A percentile compares a stretch with the other conserved stretches of the same genome.
phyloP scores from a whole-genome alignment of 768 basidiomycete species.

The Ephemerocybe angulata region DNA sequence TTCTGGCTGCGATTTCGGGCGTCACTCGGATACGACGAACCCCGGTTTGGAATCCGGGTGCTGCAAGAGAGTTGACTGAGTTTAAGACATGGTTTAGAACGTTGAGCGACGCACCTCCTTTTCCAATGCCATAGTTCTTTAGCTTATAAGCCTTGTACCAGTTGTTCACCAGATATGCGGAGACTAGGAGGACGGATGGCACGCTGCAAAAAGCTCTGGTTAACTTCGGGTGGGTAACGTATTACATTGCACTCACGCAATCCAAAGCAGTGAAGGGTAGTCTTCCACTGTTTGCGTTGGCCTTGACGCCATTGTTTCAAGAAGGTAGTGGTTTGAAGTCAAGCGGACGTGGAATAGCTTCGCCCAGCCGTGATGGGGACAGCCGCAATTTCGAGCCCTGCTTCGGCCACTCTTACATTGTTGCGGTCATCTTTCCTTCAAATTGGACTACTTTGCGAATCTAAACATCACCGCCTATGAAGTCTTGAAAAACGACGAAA shows the following conservation, averaged over 20 bases:
- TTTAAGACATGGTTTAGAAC: background rate
- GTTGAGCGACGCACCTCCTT: conserved; percentile 39
- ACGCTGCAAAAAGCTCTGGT: conserved; percentile 28
- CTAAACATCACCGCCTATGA: too few species aligned
- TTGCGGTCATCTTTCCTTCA: too few species aligned
- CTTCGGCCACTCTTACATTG: too few species aligned
- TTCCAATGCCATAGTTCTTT: conserved; percentile 50
- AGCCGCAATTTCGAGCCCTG: too few species aligned
- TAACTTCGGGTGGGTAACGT: background rate
- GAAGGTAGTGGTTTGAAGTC: background rate
- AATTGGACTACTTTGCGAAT: too few species aligned
- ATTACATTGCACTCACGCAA: conserved; percentile 32
- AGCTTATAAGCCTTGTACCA: conserved; percentile 48
- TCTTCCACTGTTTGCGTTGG: conserved; percentile 21
- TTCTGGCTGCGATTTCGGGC: conserved; percentile 51
- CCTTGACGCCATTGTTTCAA: conserved; percentile 1
- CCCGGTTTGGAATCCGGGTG: conserved; percentile 54
- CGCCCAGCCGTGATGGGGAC: too few species aligned
- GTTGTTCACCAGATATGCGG: conserved; percentile 44
- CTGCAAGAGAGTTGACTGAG: conserved; percentile 20
- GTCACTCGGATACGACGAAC: conserved; percentile 48
- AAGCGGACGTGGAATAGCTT: too few species aligned
- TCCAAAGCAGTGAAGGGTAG: conserved; percentile 42
- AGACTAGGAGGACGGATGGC: conserved; percentile 41
- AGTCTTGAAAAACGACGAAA: too few species aligned